phyloP scores from a whole-genome alignment of 2,329 filamentous ascomycete species.

The Purpureocillium takamizusanense region DNA sequence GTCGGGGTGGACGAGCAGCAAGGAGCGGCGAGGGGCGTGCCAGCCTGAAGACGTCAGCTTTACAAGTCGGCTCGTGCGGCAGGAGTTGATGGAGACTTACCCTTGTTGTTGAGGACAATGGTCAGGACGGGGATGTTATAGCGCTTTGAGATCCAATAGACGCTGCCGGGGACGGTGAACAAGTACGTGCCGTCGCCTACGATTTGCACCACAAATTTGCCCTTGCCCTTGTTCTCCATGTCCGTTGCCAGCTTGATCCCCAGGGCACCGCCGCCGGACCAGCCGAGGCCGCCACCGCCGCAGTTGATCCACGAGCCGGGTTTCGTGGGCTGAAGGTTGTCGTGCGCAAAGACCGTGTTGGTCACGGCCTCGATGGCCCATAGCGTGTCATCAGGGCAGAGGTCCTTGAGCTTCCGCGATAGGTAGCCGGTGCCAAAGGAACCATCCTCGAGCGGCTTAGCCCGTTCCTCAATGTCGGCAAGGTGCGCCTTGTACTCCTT shows the following conservation, averaged over 20 bases:
- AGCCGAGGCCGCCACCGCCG: slow-evolving; percentile 71
- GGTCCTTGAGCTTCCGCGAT: slow-evolving; percentile 18
- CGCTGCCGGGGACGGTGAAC: slow-evolving; percentile 44
- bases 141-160: slow-evolving; percentile 46
- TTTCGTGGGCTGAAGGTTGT: slow-evolving; percentile 59
- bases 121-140: slow-evolving; percentile 47
- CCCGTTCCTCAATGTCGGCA: slow-evolving; percentile 46
- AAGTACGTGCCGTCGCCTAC: slow-evolving; percentile 50
- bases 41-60: slow-evolving; percentile 30
- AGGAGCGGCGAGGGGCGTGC: slow-evolving; percentile 50
- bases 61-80: not conserved
- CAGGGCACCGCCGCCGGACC: slow-evolving; percentile 67
- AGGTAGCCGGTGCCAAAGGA: slow-evolving; percentile 31
- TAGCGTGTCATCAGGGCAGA: slow-evolving; percentile 46
- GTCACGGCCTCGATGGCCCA: slow-evolving; percentile 75
- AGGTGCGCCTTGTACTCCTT: slow-evolving; percentile 50
- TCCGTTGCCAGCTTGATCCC: slow-evolving; percentile 65
- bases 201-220: slow-evolving; percentile 44
- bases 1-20: slow-evolving; percentile 49
- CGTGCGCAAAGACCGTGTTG: slow-evolving; percentile 54
- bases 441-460: slow-evolving; percentile 51
- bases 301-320: slow-evolving; percentile 76
- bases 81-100: slow-evolving; percentile 15
- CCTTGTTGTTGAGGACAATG: slow-evolving; percentile 48
- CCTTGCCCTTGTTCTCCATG: slow-evolving; percentile 31